These are phyloP conservation scores for Crithidia thermophila DNA, from an alignment of 208 protist genomes.

Conservation along the genomic window DNA sequence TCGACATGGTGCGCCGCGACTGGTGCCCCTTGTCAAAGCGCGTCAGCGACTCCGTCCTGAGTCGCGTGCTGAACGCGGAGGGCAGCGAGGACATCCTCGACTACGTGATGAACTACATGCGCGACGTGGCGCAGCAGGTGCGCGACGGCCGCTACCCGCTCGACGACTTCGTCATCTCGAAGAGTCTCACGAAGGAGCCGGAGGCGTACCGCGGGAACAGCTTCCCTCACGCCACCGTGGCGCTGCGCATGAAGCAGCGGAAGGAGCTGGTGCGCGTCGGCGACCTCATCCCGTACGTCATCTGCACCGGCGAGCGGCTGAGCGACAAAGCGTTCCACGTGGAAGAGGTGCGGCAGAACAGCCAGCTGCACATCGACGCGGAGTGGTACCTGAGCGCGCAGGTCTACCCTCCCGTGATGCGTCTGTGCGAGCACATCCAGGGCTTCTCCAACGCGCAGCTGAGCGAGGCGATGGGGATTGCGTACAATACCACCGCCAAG, in stretches of 20 bases:
- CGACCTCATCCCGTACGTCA: conserved; percentile 98
- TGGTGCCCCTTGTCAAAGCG: conserved; percentile 98
- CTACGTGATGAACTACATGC: conserved; percentile 94
- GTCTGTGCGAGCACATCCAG: conserved; percentile 94
- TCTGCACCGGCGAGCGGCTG: conserved; percentile 82
- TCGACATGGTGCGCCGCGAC: conserved; percentile 99
- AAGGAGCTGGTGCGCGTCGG: conserved; percentile 93
- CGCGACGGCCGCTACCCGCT: conserved; percentile 76
- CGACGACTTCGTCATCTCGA: conserved; percentile 97
- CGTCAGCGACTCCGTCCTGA: conserved; percentile 93
- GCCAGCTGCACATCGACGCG: conserved; percentile 74
- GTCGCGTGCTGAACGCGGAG: conserved; percentile 92
- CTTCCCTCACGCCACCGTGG: conserved; percentile 95
- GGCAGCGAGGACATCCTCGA: conserved; percentile 89
- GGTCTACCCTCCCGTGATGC: conserved; percentile 94
- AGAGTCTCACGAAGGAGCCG: conserved; percentile 97
- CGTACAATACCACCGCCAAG: conserved; percentile 36
- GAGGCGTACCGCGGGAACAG: conserved; percentile 94
- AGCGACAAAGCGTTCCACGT: conserved; percentile 86
- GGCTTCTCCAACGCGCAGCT: conserved; percentile 83
- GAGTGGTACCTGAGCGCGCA: conserved; percentile 96
- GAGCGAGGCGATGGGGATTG: conserved; percentile 87
- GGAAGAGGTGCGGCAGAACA: conserved; percentile 81
- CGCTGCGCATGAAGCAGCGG: conserved; percentile 91
- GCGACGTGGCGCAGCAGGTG: conserved; percentile 74